Base-by-base conservation (phyloP, 192 early-diverging fungal genomes). In the Podila epicladia region DNA sequence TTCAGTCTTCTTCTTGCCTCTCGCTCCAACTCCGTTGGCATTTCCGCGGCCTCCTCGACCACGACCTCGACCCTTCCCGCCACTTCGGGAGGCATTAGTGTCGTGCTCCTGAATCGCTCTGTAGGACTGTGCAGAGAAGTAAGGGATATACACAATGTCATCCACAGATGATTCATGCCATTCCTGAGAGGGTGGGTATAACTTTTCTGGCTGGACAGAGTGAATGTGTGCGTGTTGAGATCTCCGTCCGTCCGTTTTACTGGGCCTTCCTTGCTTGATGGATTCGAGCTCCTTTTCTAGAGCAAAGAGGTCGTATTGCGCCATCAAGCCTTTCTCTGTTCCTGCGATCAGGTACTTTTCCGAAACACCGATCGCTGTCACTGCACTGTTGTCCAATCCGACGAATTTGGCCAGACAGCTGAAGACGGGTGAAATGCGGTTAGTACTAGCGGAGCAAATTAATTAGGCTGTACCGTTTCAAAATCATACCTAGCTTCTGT, bases 151-250 rank as follows among this genome's bases (percentile, higher is more conserved):
- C 9, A 80, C 37, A 55, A 88, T 82, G 62, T 86, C 87, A 48
- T 88, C 87, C 15, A 88, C 71, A 38, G 86, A 73, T 2, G 83
- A 84, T 29, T 85, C 84, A 62, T 88, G 87, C 85, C 85, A 88
- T 59, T 86, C 87, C 31, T 75, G 66, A 2, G 84, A 79, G 17
- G 58, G 48, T 66, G 85, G 85, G 58, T 77, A 88, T 49, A 75
- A 65, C 28, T 26, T 67, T 29, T 78, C 59, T 13, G 71, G 75
- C 29, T 62, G 48, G 53, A 69, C 65, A 4, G 4, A 24, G 24
- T 24, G n/a, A 0, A 55, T 0, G 6, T 55, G 53, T 2, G n/a
- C 5, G 4, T 55, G 20, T 58, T 11, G 37, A 17, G 13, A 51
- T 26, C 28, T 48, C 66, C 9, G 48, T 72, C 9, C 57, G 60